Conservation (phyloP, 2,329 filamentous ascomycete genomes). For the Thielaviopsis populi region DNA sequence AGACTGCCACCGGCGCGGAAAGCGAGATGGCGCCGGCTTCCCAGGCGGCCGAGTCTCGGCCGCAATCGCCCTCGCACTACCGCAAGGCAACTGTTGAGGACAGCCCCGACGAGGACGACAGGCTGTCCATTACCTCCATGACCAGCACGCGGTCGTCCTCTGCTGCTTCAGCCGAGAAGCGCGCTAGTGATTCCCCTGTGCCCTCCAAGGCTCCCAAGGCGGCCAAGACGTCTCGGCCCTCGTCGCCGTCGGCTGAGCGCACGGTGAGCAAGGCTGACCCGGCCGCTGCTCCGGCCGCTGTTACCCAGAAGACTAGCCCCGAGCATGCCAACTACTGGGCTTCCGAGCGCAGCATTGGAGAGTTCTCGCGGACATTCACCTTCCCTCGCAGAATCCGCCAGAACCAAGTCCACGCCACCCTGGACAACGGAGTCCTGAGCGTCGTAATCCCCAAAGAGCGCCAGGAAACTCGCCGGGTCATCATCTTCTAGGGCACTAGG, state of each 20-base stretch:
- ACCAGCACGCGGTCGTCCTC: slow-evolving; percentile 9
- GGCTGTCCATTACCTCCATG: slow-evolving; percentile 7
- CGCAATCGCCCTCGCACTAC: slow-evolving; percentile 21
- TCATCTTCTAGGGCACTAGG: slow-evolving; percentile 14
- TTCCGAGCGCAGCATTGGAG: slow-evolving; percentile 45
- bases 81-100: slow-evolving; percentile 54
- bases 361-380: slow-evolving; percentile 53
- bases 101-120: slow-evolving; percentile 26
- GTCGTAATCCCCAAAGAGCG: slow-evolving; percentile 47
- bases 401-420: slow-evolving; percentile 43
- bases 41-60: background rate
- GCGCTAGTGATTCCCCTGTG: background rate
- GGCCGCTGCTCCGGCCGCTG: background rate
- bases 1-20: slow-evolving; percentile 22
- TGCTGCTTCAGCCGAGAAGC: slow-evolving; percentile 17
- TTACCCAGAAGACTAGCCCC: background rate
- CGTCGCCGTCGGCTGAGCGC: background rate
- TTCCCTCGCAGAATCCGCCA: slow-evolving; percentile 51
- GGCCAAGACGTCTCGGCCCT: background rate
- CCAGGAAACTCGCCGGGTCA: slow-evolving; percentile 16
- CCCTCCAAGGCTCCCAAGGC: background rate
- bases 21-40: slow-evolving; percentile 24
- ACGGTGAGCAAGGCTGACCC: too few species aligned
- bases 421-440: slow-evolving; percentile 50
- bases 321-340: slow-evolving; percentile 10